Base-by-base conservation (phyloP, 2,329 filamentous ascomycete species). In the Dendrostoma leiphaemia region DNA sequence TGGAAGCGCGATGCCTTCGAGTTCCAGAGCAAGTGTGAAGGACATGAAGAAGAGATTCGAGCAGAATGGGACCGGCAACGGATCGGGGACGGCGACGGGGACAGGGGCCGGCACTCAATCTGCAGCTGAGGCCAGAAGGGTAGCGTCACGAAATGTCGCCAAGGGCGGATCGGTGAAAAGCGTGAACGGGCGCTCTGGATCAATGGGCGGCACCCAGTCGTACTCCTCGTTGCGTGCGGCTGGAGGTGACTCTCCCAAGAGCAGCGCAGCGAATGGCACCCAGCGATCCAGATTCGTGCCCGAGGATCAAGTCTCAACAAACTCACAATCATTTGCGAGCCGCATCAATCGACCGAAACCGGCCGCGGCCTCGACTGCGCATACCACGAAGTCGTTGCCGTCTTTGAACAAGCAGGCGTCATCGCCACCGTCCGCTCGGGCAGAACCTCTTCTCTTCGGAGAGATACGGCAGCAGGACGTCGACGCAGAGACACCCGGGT, bases 21-120 rank as follows among this genome's bases (percentile, higher is more conserved):
- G 63, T 10, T 61, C 65, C 40, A 80, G 87, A 61, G 78, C 84
- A n/a, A 92, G 87, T 57, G 88, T 94, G 62, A 90, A 87, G 71
- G 89, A 94, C 65, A 76, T 94, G 59, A 85, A 89, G 64, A 90
- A 86, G 69, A 85, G 82, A 51, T 94, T 93, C 71, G 89, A 93
- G 69, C 83, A 86, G 65, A 84, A 69, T 44, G 59, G 65, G 23
- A 53, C 64, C n/a, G n/a, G n/a, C n/a, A n/a, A n/a, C n/a, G n/a
- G n/a, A n/a, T n/a, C n/a, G n/a, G n/a, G n/a, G n/a, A n/a, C n/a
- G n/a, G n/a, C n/a, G n/a, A n/a, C n/a, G n/a, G n/a, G n/a, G n/a
- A n/a, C n/a, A n/a, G n/a, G n/a, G n/a, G n/a, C n/a, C n/a, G n/a
- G n/a, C n/a, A n/a, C n/a, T n/a, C n/a, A n/a, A n/a, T 54, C 61